A percentile compares a stretch with the other conserved stretches of the same genome.
Evolutionary conservation across 805 yeast species (phyloP).

Genomic region (Wickerhamiella lipophila): DNA sequence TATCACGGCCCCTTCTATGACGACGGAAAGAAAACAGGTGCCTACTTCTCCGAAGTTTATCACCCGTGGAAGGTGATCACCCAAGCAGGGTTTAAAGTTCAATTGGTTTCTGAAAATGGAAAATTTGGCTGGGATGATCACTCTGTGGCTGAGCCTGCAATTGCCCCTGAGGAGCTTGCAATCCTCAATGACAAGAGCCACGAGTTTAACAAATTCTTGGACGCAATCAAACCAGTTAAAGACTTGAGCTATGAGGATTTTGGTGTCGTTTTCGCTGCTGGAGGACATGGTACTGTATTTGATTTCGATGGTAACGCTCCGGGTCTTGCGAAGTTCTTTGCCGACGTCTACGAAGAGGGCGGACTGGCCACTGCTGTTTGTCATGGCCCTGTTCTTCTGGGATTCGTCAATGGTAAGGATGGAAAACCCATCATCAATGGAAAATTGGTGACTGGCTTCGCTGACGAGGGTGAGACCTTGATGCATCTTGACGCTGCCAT

Average conservation of each 20-base stretch:
- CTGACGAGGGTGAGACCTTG: slow-evolving; percentile 40
- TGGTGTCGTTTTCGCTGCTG: slow-evolving; percentile 47
- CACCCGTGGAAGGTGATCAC: slow-evolving; percentile 44
- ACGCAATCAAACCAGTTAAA: slow-evolving; percentile 36
- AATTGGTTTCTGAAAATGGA: slow-evolving; percentile 49
- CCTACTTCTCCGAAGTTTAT: slow-evolving; percentile 44
- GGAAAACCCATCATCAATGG: slow-evolving; percentile 40
- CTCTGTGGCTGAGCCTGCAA: slow-evolving; percentile 34
- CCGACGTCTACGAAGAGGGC: slow-evolving; percentile 36
- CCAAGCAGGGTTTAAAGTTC: slow-evolving; percentile 40
- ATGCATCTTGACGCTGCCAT: slow-evolving; percentile 26
- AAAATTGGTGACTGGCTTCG: slow-evolving; percentile 48
- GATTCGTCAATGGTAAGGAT: slow-evolving; percentile 32
- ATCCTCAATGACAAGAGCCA: slow-evolving; percentile 32
- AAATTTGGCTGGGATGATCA: slow-evolving; percentile 44
- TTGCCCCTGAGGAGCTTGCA: slow-evolving; percentile 36
- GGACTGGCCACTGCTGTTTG: slow-evolving; percentile 56
- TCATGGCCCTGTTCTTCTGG: slow-evolving; percentile 51
- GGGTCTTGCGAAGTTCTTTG: slow-evolving; percentile 35
- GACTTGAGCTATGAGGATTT: slow-evolving; percentile 40
- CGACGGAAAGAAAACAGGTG: slow-evolving; percentile 49
- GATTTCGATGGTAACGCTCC: slow-evolving; percentile 43
- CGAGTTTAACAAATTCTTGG: slow-evolving; percentile 32
- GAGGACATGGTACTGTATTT: slow-evolving; percentile 51
- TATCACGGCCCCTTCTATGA: slow-evolving; percentile 35